phyloP scores from a whole-genome alignment of 2,329 filamentous ascomycete genomes.

The Xylariaceae sp. region DNA sequence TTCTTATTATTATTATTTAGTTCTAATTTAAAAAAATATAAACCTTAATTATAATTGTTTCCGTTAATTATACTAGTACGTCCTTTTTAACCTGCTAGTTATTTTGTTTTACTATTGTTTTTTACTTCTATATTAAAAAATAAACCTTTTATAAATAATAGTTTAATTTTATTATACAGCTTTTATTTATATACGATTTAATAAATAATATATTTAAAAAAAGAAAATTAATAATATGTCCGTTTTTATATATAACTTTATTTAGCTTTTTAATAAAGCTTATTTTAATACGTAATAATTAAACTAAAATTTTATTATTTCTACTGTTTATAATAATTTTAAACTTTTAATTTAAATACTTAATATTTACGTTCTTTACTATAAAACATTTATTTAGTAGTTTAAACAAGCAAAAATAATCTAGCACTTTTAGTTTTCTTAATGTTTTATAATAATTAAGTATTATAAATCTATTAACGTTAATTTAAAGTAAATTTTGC shows the following conservation, averaged over 20 bases:
- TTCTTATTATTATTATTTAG: not conserved
- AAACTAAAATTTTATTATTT: not conserved
- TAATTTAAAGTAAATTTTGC: not conserved
- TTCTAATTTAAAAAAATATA: not conserved
- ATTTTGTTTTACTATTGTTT: not conserved
- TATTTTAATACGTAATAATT: not conserved
- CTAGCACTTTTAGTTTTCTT: not conserved
- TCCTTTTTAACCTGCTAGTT: not conserved
- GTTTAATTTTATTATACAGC: not conserved
- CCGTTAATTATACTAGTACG: not conserved
- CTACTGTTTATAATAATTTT: not conserved
- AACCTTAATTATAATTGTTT: not conserved
- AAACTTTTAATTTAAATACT: not conserved
- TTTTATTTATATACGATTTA: not conserved
- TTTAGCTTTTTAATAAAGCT: not conserved
- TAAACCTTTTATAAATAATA: not conserved
- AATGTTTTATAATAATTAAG: slow-evolving; percentile 3
- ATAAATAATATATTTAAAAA: not conserved
- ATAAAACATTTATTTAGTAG: not conserved
- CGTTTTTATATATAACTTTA: not conserved
- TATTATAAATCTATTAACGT: slow-evolving; percentile 1
- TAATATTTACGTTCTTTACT: not conserved
- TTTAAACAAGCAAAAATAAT: not conserved
- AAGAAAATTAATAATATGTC: not conserved
- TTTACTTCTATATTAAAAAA: not conserved